Evolutionary conservation across 805 yeast species (phyloP), one percentile per base, ranked within the genome.

Genomic region (Saccharomycopsis lassenensis): DNA sequence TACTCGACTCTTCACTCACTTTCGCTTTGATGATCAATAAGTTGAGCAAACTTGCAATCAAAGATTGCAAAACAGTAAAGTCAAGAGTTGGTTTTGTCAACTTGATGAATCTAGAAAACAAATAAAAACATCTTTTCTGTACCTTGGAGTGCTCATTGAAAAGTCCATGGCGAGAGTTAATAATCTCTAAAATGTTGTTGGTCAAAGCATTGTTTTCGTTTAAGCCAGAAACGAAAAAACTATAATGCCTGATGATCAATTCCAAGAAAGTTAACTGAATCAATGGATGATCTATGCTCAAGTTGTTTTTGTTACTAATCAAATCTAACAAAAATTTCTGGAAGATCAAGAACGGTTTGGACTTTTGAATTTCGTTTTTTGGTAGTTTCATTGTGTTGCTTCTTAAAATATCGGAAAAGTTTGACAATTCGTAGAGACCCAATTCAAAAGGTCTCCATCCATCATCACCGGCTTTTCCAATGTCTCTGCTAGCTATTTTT

Each of bases 401-500:
- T 55, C 84, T 74, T 40, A 87, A 63, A 38, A 82, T 71, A 43
- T 89, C 97, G 34, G 86, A 75, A 46, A 78, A 76, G 46, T 77
- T 79, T 36, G 74, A 71, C 51, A 91, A 67, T 57, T 87, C 93
- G 53, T 67, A 86, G 35, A 91, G 62, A 2, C 95, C 96, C 45
- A 91, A 65, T 57, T 91, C 99, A 26, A 84, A 65, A 19, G 69
- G 72, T 52, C 85, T 72, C 97, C 97, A 87, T 45, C 76, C 73
- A 5, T 45, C 47, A 17, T 16, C 36, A n/a, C n/a, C n/a, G n/a
- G n/a, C n/a, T n/a, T n/a, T n/a, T n/a, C n/a, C 11, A 14, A 14
- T 5, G 20, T 29, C 15, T 12, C 18, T 29, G 20, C 18, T 21
- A 29, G 18, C 18, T 16, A 29, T 16, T 16, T 12, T 29, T 19